Evolutionary conservation across 2,329 filamentous ascomycete species (phyloP).

Genomic region (Xylaria sp.): DNA sequence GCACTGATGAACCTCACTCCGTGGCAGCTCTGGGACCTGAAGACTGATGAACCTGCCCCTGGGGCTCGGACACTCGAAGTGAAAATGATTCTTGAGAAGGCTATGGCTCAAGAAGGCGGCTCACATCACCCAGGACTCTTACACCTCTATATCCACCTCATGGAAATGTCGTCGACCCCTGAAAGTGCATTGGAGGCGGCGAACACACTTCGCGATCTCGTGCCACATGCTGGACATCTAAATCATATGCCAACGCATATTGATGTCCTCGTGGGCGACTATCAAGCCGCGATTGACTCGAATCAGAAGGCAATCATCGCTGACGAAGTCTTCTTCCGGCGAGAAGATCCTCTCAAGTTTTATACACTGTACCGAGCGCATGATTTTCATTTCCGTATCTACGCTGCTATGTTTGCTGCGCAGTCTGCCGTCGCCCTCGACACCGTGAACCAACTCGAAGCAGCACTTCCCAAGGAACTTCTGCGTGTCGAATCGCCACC

Average conservation of each 20-base stretch:
- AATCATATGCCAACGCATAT: constrained; percentile 83
- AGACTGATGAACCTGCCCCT: constrained; percentile 64
- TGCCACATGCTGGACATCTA: constrained; percentile 76
- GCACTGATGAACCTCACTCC: constrained; percentile 73
- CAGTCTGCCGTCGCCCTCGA: constrained; percentile 70
- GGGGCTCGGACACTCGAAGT: constrained; percentile 67
- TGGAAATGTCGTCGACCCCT: constrained; percentile 77
- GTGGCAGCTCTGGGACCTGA: constrained; percentile 71
- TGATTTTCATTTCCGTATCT: constrained; percentile 78
- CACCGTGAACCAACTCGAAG: constrained; percentile 67
- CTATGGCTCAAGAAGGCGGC: constrained; percentile 60
- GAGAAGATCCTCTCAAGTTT: constrained; percentile 72
- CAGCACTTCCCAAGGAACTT: constrained; percentile 69
- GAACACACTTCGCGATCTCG: constrained; percentile 69
- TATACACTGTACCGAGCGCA: constrained; percentile 82
- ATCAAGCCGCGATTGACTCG: constrained; percentile 70
- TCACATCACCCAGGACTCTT: constrained; percentile 73
- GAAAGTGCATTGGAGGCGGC: constrained; percentile 70
- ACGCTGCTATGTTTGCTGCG: constrained; percentile 81
- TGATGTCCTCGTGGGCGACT: constrained; percentile 78
- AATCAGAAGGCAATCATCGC: constrained; percentile 74
- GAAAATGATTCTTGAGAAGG: constrained; percentile 67
- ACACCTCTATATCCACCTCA: constrained; percentile 80
- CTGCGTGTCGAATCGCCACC: constrained; percentile 72
- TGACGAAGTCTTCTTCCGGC: constrained; percentile 72